Evolutionary conservation across 192 early-diverging fungal species (phyloP).

Genomic region (Dimargaris xerosporica): DNA sequence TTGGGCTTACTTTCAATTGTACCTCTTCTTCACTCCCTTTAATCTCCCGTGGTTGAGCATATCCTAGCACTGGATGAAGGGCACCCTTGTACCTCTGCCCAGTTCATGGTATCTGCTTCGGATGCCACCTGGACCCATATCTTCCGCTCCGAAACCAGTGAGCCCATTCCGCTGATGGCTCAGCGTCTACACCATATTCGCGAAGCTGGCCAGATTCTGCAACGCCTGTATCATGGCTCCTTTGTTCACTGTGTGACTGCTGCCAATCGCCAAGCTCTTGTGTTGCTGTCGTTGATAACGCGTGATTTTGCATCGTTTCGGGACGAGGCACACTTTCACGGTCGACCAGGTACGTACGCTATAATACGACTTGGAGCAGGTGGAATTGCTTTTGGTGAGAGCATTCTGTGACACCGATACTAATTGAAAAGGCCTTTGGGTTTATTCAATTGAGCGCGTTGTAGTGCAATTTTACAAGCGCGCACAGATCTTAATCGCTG

Average conservation of each 20-base stretch:
- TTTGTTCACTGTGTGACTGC: conserved; percentile 41
- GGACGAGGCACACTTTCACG: conserved; percentile 42
- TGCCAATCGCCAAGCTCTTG: conserved; percentile 34
- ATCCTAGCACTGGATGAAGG: conserved; percentile 40
- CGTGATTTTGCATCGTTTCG: conserved; percentile 46
- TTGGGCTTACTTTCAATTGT: too few species aligned
- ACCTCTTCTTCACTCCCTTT: too few species aligned
- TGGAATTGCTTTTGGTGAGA: too few species aligned
- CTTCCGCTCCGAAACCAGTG: conserved; percentile 42
- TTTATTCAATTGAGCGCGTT: too few species aligned
- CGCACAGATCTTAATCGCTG: conserved; percentile 72
- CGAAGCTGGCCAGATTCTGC: conserved; percentile 52
- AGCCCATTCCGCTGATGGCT: conserved; percentile 35
- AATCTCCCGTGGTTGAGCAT: too few species aligned
- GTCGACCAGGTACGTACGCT: too few species aligned
- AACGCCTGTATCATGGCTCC: conserved; percentile 38
- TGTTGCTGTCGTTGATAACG: conserved; percentile 37
- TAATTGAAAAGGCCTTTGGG: too few species aligned
- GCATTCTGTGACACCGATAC: too few species aligned
- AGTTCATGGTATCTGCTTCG: conserved; percentile 13
- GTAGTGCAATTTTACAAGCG: conserved; percentile 65
- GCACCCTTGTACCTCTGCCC: conserved; percentile 40
- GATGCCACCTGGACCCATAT: conserved; percentile 28
- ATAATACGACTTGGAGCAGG: too few species aligned
- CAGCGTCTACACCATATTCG: conserved; percentile 45